Percentiles rank a stretch among this genome's conserved stretches.
Conservation (phyloP, 2,329 filamentous ascomycete genomes). For the Alternaria gaisen region DNA sequence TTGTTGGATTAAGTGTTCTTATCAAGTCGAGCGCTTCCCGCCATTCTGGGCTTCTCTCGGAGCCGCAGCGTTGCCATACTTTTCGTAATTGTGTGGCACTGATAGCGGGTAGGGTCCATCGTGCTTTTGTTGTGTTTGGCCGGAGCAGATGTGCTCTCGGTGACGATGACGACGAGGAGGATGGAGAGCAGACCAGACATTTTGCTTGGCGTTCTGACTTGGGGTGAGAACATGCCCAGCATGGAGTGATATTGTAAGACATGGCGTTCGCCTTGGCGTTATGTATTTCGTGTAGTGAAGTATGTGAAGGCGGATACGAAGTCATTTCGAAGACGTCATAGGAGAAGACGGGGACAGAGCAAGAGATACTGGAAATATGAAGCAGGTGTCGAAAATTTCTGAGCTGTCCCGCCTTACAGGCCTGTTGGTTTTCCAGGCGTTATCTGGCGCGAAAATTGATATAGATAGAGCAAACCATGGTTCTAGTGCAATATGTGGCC, state of each 20-base stretch:
- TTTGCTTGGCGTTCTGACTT: not conserved
- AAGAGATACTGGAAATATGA: not conserved
- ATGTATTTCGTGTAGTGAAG: not conserved
- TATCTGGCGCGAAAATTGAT: not conserved
- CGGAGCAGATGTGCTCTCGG: not conserved
- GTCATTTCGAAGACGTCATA: not conserved
- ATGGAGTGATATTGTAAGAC: not conserved
- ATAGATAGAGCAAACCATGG: not conserved
- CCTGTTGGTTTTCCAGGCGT: not conserved
- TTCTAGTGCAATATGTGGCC: not conserved
- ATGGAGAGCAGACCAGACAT: conserved; percentile 2
- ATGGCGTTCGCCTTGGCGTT: not conserved
- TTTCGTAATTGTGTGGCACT: not conserved
- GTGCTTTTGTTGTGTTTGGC: not conserved
- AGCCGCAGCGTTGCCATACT: not conserved
- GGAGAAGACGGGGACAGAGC: not conserved
- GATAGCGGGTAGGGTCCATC: not conserved
- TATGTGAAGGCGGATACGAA: not conserved
- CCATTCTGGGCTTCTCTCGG: not conserved
- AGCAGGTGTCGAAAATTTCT: too few species aligned
- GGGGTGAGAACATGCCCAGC: conserved; percentile 7
- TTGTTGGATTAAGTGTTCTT: not conserved
- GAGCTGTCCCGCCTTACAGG: not conserved
- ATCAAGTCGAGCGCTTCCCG: not conserved
- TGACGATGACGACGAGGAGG: not conserved